Base-by-base conservation (phyloP, 2,329 filamentous ascomycete genomes). In the Metarhizium brunneum region DNA sequence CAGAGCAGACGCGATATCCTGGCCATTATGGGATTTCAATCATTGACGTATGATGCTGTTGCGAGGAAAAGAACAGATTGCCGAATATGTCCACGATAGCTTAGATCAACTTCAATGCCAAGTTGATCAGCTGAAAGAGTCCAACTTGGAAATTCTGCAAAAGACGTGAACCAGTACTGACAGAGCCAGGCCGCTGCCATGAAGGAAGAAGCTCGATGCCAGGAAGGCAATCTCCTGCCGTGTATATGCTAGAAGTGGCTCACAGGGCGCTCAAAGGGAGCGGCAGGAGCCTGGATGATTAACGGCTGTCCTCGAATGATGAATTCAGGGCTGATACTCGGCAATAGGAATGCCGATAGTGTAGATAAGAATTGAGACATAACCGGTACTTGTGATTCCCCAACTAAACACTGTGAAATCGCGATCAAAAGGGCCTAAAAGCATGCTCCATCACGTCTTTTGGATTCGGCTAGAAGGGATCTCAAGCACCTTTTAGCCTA, bases 171-270 rank as follows among this genome's bases (percentile, higher is more conserved):
- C 11, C 8, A n/a, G 2, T 10, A 51, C 18, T 4, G 35, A 7
- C 13, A 20, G 8, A 25, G 16, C 11, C 32, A n/a, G 2, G 32
- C 10, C 10, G 14, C 14, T 20, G 29, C 32, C 13, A 11, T 51
- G 2, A 25, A 40, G 14, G 49, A 51, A 25, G 49, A 51, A 25
- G 29, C 10, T 11, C 7, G 32, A 7, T 14, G 38, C 6, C 90
- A 96, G 71, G 88, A 90, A 74, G 92, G 92, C 66, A 96, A 96
- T 67, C 89, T 91, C 32, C 77, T 96, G 8, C 76, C 95, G 59
- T 90, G 89, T 76, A 90, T 96, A 68, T 95, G 95, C 86, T 92
- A 96, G 74, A 96, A 96, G 74, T 95, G 92, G 72, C 83, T 96
- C 57, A 96, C 91, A 52, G 92, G 92, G 70, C 92, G 96, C 70